A percentile compares a stretch with the other conserved stretches of the same genome.
Conservation (phyloP, 345 rosid genomes). For the Salix arbutifolia region DNA sequence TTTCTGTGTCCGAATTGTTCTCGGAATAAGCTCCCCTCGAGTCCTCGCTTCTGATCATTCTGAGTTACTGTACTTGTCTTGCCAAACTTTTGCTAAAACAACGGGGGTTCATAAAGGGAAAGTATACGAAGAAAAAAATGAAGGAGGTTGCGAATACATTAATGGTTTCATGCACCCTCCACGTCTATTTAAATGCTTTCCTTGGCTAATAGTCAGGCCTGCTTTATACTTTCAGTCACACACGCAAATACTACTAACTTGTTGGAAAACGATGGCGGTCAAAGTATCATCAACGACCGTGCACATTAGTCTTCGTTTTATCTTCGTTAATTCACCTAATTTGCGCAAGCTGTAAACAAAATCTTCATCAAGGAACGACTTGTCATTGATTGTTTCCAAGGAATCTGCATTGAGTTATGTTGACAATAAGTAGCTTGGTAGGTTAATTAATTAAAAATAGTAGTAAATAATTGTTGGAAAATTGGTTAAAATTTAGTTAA, state of each 20-base stretch:
- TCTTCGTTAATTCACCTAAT: neutral
- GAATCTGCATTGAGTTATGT: neutral
- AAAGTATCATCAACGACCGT: neutral
- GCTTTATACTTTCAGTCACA: neutral
- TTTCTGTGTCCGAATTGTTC: constrained; percentile 64
- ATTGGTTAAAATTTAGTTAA: too few species aligned
- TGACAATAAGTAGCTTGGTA: neutral
- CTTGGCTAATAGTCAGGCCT: neutral
- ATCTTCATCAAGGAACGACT: neutral
- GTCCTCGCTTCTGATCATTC: constrained; percentile 35
- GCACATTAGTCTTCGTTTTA: neutral
- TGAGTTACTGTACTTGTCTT: too few species aligned
- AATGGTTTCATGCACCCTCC: neutral
- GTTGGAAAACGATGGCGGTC: neutral
- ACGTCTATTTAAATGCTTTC: neutral
- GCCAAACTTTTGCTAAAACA: neutral
- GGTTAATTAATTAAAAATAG: neutral
- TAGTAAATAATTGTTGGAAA: too few species aligned
- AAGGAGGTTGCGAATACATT: neutral
- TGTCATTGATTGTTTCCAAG: neutral
- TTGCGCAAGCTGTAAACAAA: neutral
- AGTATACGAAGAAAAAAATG: neutral
- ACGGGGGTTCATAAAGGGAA: neutral
- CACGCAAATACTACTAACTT: neutral
- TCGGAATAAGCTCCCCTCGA: constrained; percentile 44